phyloP scores from a whole-genome alignment of 768 basidiomycete species.

The Scleroderma bovista region DNA sequence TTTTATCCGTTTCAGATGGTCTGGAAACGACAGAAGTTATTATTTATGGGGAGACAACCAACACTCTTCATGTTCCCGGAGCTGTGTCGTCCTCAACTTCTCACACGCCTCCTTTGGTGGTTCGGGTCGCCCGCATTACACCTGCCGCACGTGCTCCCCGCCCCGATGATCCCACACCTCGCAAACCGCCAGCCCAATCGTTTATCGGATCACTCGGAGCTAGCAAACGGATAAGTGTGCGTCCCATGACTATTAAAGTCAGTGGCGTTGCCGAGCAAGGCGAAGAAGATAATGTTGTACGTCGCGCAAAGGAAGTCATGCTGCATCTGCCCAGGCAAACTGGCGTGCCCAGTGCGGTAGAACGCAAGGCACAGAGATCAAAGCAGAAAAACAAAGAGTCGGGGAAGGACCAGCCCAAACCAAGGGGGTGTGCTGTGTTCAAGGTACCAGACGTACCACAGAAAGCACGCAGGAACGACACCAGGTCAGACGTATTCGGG shows the following conservation, averaged over 20 bases:
- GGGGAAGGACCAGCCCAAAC: conserved; percentile 3
- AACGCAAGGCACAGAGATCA: not conserved
- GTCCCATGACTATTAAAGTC: not conserved
- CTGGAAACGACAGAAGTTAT: conserved; percentile 66
- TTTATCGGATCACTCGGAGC: conserved; percentile 9
- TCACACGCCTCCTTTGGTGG: conserved; percentile 20
- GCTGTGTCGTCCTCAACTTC: conserved; percentile 16
- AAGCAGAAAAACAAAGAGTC: conserved; percentile 5
- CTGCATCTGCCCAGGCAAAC: conserved; percentile 29
- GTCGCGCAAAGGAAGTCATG: conserved; percentile 35
- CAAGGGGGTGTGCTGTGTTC: conserved; percentile 22
- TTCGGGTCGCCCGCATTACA: conserved; percentile 52
- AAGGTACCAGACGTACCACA: conserved; percentile 47
- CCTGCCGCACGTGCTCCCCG: conserved; percentile 43
- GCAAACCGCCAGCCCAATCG: conserved; percentile 48
- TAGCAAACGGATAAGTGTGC: conserved; percentile 18
- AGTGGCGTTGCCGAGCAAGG: conserved; percentile 14
- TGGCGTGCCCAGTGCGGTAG: conserved; percentile 8
- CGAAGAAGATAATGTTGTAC: conserved; percentile 28
- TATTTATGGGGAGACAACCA: conserved; percentile 39
- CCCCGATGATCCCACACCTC: conserved; percentile 77
- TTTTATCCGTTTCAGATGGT: conserved; percentile 41
- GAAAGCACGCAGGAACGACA: conserved; percentile 13
- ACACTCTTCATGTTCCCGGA: conserved; percentile 7
- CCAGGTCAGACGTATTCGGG: conserved; percentile 29